Percentiles rank a stretch among this genome's conserved stretches.
These are phyloP conservation scores for Penicillium concentricum DNA, from an alignment of 2,329 filamentous ascomycete genomes.

Conservation along the genomic window DNA sequence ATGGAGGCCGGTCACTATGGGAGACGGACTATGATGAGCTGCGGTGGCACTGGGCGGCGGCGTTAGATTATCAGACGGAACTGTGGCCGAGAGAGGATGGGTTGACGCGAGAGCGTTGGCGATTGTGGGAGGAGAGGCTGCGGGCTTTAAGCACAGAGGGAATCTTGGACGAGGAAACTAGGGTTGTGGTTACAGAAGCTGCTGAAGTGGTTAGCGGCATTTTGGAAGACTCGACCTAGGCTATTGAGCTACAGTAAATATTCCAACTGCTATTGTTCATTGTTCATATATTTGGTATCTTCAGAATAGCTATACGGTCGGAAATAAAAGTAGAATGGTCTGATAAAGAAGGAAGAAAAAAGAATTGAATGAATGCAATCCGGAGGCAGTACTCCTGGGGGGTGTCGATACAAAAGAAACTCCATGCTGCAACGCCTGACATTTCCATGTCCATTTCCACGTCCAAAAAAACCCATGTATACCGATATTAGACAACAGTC, in stretches of 20 bases:
- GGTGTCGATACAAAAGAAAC: constrained; percentile 15
- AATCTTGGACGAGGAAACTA: neutral
- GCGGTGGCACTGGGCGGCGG: neutral
- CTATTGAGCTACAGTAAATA: neutral
- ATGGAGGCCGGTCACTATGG: neutral
- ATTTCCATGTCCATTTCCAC: constrained; percentile 4
- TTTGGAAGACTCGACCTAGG: neutral
- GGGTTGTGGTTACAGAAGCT: neutral
- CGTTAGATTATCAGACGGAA: neutral
- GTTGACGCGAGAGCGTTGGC: neutral
- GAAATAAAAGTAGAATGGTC: constrained; percentile 8
- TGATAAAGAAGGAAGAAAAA: constrained; percentile 4
- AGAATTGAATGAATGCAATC: constrained; percentile 8
- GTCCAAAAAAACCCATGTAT: constrained; percentile 12
- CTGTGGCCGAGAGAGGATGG: neutral
- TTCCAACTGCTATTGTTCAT: neutral
- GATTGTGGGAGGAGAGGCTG: neutral
- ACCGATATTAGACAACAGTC: constrained; percentile 62
- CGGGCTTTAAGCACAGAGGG: neutral
- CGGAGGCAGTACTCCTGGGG: constrained; percentile 17
- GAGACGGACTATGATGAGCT: neutral
- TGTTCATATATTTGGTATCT: constrained; percentile 25
- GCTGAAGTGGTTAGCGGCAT: neutral
- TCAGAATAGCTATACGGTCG: constrained; percentile 20
- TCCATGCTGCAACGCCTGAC: constrained; percentile 11